A percentile compares a stretch with the other conserved stretches of the same genome.
Conservation (phyloP, 2,329 filamentous ascomycete species). For the Pezicula radicicola region DNA sequence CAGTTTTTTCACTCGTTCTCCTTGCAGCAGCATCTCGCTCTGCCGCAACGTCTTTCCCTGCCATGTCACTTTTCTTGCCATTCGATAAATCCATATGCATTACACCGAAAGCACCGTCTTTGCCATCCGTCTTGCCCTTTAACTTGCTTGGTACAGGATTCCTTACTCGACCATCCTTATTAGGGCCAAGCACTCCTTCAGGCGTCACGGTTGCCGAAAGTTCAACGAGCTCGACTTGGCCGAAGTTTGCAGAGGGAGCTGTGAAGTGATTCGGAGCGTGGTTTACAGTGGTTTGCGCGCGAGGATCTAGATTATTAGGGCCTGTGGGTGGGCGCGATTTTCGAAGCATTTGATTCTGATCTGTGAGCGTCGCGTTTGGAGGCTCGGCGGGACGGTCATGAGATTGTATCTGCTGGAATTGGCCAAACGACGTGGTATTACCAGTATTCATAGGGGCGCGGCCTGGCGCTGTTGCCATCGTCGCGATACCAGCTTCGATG, state of each 20-base stretch:
- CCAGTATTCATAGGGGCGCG: conserved; percentile 15
- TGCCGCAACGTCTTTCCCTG: conserved; percentile 41
- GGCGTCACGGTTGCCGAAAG: conserved; percentile 32
- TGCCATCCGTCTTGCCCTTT: conserved; percentile 53
- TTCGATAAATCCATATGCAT: conserved; percentile 54
- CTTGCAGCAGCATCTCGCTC: conserved; percentile 55
- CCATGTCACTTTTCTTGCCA: conserved; percentile 30
- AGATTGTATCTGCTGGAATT: conserved; percentile 19
- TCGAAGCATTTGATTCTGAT: conserved; percentile 9
- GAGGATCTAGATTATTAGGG: neutral
- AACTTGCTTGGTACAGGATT: conserved; percentile 62
- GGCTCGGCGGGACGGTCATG: conserved; percentile 13
- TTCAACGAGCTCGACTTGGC: conserved; percentile 53
- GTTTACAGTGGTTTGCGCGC: too few species aligned
- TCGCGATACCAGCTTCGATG: conserved; percentile 10
- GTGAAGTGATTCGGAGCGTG: neutral
- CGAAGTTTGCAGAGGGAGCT: conserved; percentile 31
- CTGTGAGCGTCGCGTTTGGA: conserved; percentile 11
- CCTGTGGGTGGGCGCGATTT: neutral
- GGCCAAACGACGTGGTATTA: conserved; percentile 16
- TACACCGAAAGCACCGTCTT: conserved; percentile 59
- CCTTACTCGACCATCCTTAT: conserved; percentile 46
- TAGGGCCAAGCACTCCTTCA: conserved; percentile 30
- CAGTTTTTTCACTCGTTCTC: conserved; percentile 60
- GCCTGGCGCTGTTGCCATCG: conserved; percentile 22